Evolutionary conservation across 805 yeast genomes (phyloP), one percentile per base, ranked within the genome.

Genomic region (Candida berthetii): DNA sequence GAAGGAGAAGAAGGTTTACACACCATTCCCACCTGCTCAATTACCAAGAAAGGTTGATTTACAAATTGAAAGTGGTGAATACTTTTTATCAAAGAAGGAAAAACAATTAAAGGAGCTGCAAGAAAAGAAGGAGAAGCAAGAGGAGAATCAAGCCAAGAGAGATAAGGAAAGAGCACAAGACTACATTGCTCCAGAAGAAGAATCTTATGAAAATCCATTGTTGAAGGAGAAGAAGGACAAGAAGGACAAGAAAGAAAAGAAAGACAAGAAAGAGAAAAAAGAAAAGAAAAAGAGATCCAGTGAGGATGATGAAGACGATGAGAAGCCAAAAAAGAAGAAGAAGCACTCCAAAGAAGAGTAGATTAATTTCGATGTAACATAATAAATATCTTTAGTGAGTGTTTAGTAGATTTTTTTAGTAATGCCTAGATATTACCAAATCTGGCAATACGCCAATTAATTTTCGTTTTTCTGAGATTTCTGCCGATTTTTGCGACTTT

Each of bases 21-120:
- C 99, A 28, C 98, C 99, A 60, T 93, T 93, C 89, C 99, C 99
- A 69, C 98, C 99, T 54, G 85, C 87, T 40, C 99, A 87, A 67
- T 78, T 80, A 51, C 99, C 98, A 58, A 84, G 98, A 72, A 90
- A 93, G 85, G 73, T 93, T 65, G 99, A 93, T 77, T 70, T 90
- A 61, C 95, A 89, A 69, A 89, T 93, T 65, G 99, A 93, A 65
- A 82, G 95, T 71, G 99, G 99, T 78, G 99, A 93, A 65, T 93
- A 88, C 68, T 93, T 93, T 78, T 72, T 93, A 68, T 85, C 88
- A 46, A 85, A 87, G 69, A 78, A 71, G 55, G 96, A 90, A 56
- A 88, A 87, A 71, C 82, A 78, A 45, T 66, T 71, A 50, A 81
- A 77, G 62, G 79, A 80, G 49, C 68, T 82, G 47, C 82, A 80